Conservation (phyloP, 106 monocot species). For the Dendrobium chrysotoxum region DNA sequence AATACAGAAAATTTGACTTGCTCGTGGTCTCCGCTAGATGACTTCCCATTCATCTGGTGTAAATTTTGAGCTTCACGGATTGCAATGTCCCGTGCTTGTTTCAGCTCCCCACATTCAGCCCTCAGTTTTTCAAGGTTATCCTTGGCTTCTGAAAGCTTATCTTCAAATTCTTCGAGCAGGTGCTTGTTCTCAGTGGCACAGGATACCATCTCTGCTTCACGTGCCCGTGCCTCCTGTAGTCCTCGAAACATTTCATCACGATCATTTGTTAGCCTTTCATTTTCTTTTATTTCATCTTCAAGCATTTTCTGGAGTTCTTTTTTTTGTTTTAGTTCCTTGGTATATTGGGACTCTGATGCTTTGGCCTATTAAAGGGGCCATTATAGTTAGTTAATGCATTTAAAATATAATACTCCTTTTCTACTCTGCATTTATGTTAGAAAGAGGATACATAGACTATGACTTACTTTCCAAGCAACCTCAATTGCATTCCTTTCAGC, state of each 20-base stretch:
- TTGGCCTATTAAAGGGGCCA: conserved; percentile 22
- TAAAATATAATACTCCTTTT: background rate
- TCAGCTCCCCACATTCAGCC: conserved; percentile 22
- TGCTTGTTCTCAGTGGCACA: conserved; percentile 17
- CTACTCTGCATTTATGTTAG: background rate
- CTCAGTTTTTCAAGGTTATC: conserved; percentile 22
- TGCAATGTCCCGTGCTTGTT: conserved; percentile 30
- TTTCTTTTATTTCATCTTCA: conserved; percentile 17
- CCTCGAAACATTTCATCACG: conserved; percentile 17
- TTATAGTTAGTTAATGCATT: background rate
- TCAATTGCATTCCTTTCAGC: conserved; percentile 34
- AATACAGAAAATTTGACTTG: conserved; percentile 35
- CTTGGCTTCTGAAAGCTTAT: conserved; percentile 24
- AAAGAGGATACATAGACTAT: no score
- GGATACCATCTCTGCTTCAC: conserved; percentile 19
- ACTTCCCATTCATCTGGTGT: conserved; percentile 12
- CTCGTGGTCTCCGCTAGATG: background rate
- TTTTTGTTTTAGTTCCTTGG: conserved; percentile 28
- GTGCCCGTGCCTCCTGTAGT: conserved; percentile 17
- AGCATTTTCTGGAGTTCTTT: conserved; percentile 29
- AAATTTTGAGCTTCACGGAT: conserved; percentile 28
- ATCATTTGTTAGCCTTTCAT: conserved; percentile 27
- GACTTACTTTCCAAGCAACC: conserved; percentile 26
- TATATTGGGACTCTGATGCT: conserved; percentile 21
- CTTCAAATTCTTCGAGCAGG: conserved; percentile 23